A percentile compares a stretch with the other conserved stretches of the same genome.
These are phyloP conservation scores for Suillus plorans DNA, from an alignment of 768 basidiomycete species.

Conservation along the genomic window DNA sequence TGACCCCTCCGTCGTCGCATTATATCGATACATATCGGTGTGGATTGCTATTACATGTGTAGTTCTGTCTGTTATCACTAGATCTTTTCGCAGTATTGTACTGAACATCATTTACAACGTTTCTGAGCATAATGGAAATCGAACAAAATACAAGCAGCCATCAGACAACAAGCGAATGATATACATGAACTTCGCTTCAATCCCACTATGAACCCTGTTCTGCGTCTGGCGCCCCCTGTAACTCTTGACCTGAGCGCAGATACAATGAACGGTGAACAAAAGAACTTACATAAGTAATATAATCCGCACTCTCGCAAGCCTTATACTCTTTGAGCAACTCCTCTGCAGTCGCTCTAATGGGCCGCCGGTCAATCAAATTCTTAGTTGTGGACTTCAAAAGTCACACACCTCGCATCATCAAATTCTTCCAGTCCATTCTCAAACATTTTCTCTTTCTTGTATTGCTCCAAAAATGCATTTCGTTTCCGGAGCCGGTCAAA, in stretches of 20 bases:
- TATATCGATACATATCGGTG: conserved; percentile 28
- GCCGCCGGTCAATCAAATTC: neutral
- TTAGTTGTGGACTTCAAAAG: neutral
- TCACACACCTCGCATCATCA: conserved; percentile 85
- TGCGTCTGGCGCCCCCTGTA: conserved; percentile 33
- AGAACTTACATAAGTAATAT: conserved; percentile 77
- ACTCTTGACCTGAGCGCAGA: conserved; percentile 3
- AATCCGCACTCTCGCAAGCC: conserved; percentile 93
- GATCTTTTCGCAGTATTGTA: conserved; percentile 19
- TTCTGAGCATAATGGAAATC: conserved; percentile 7
- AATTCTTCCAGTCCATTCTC: conserved; percentile 93
- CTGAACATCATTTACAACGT: conserved; percentile 20
- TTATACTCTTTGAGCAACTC: conserved; percentile 92
- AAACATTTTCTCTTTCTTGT: conserved; percentile 97
- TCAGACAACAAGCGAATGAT: conserved; percentile 1
- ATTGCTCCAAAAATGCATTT: conserved; percentile 95
- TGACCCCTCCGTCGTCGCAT: conserved; percentile 37
- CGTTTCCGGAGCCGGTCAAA: conserved; percentile 84
- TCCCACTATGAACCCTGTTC: conserved; percentile 24
- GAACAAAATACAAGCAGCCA: neutral
- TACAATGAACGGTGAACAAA: neutral
- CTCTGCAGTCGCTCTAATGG: conserved; percentile 73
- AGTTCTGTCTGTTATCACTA: conserved; percentile 17
- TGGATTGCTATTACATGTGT: conserved; percentile 20
- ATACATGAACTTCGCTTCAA: conserved; percentile 1